Conservation (phyloP, 805 yeast species). For the Cyberlindnera saturnus region DNA sequence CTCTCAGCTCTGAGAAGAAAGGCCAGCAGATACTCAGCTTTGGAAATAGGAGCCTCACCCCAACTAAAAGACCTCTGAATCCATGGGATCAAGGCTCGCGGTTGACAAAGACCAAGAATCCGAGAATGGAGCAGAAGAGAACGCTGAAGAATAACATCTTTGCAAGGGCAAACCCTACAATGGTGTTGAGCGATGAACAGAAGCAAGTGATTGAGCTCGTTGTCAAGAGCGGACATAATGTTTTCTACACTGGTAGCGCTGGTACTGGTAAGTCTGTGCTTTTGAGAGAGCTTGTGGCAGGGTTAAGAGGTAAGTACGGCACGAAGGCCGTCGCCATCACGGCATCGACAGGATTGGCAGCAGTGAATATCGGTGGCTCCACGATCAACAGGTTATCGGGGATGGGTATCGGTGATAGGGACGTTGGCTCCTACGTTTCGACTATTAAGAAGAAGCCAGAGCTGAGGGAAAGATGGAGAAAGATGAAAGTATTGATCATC, state of each 20-base stretch:
- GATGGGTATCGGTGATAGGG: conserved; percentile 65
- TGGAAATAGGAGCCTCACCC: conserved; percentile 1
- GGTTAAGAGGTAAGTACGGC: conserved; percentile 39
- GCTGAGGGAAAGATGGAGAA: conserved; percentile 53
- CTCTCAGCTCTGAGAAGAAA: conserved; percentile 1
- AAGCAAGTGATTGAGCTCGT: conserved; percentile 44
- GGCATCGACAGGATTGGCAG: conserved; percentile 96
- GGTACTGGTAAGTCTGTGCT: conserved; percentile 85
- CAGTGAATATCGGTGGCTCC: conserved; percentile 86
- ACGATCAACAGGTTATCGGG: conserved; percentile 86
- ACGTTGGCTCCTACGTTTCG: conserved; percentile 28
- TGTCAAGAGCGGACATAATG: conserved; percentile 42
- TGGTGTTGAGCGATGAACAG: conserved; percentile 40
- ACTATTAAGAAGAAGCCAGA: conserved; percentile 42
- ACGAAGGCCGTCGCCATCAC: conserved; percentile 65
- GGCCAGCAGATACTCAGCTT: conserved; percentile 5
- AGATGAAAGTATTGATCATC: conserved; percentile 64
- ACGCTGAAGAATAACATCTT: conserved; percentile 1
- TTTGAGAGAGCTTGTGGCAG: conserved; percentile 54
- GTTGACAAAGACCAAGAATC: conserved; percentile 9
- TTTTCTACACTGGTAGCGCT: conserved; percentile 79
- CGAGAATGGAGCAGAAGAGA: conserved; percentile 1
- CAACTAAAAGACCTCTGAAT: conserved; percentile 7
- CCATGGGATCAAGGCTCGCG: conserved; percentile 9
- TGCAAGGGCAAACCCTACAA: conserved; percentile 3